phyloP scores from a whole-genome alignment of 164 flowering plant genomes.

The Umbellularia californica region DNA sequence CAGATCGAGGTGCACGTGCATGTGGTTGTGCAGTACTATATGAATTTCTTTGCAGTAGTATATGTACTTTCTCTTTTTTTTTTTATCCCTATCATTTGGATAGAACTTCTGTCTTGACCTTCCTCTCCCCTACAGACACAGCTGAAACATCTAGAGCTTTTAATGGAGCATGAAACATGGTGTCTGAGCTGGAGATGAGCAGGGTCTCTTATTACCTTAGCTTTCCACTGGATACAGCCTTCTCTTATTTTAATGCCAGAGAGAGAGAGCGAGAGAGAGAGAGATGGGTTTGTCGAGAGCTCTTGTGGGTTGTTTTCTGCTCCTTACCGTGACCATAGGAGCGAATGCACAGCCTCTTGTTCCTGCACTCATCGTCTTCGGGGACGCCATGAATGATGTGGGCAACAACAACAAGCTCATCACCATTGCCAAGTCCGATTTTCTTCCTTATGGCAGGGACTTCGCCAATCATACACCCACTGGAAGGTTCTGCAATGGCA shows the following conservation, averaged over 20 bases:
- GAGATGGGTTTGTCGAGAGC: conserved; percentile 27
- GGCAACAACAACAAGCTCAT: conserved; percentile 77
- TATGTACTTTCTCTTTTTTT: no score
- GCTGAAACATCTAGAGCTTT: conserved; percentile 4
- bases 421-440: conserved; percentile 71
- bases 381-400: conserved; percentile 81
- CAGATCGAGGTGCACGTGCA: no score
- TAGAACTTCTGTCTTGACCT: no score
- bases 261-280: neutral
- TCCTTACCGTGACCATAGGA: conserved; percentile 13
- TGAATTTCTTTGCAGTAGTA: no score
- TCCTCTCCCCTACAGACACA: neutral
- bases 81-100: no score
- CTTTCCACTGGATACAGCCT: conserved; percentile 15
- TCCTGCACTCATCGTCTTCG: conserved; percentile 72
- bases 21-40: no score
- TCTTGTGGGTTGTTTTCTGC: conserved; percentile 7
- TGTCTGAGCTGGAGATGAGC: conserved; percentile 19
- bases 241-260: conserved; percentile 7
- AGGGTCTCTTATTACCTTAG: conserved; percentile 19
- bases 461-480: conserved; percentile 61
- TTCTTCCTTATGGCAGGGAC: conserved; percentile 88
- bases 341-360: conserved; percentile 59
- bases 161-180: conserved; percentile 27
- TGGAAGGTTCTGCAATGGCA: conserved; percentile 93